Base-by-base conservation (phyloP, 345 rosid species). In the Gossypium bickii region DNA sequence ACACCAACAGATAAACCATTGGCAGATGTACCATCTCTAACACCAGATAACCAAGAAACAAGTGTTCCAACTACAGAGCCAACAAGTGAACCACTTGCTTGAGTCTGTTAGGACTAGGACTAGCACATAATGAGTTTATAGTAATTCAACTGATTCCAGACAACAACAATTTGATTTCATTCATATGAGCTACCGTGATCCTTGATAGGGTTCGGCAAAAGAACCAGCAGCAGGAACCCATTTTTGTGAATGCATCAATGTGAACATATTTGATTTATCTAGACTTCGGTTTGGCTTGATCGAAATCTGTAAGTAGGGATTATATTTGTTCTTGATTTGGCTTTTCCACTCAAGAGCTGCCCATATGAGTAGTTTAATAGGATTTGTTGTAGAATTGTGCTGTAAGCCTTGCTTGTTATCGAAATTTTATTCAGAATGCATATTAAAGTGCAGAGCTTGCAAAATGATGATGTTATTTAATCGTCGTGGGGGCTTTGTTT, bases 41-140 rank as follows among this genome's bases (percentile, higher is more conserved):
- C 12, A 11, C 75, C 81, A 27, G 83, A 84, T 68, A 73, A 75
- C 34, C 78, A 72, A 56, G 83, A 75, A 79, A 77, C 67, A 52
- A 68, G 49, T 70, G 49, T 73, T 73, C 72, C 72, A 15, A 72
- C 57, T 11, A 69, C 74, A 43, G 5, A 65, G 61, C 80, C 72
- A 16, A 24, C 52, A 70, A 71, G 73, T 62, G 80, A 80, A 34
- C 38, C 71, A 18, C 51, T 72, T 25, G 27, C 47, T 69, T 75
- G 72, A 79, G 17, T 41, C 17, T 48, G 17, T 15, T 51, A 72
- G 1, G 52, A 48, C 15, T 48, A 15, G 71, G 60, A 56, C 13
- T 20, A 56, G 51, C 47, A 38, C 45, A 61, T 17, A 1, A n/a
- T 24, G 47, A 58, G 60, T 58, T 45, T n/a, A 17, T 20, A 61